Base-by-base conservation (phyloP, 352 stramenopile species). In the Aphanomyces astaci region DNA sequence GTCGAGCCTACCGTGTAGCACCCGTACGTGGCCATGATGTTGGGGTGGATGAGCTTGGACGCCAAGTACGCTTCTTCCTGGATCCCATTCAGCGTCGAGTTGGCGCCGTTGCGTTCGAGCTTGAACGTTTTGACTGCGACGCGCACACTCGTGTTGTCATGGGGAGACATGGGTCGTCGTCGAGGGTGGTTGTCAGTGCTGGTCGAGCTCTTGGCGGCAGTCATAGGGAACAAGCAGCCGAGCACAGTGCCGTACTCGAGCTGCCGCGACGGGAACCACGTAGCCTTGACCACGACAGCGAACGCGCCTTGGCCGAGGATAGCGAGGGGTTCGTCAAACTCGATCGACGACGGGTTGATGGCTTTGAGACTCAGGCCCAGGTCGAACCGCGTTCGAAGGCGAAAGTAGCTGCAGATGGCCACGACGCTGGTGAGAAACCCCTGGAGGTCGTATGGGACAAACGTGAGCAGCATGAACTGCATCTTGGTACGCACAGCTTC, bases 271-370 rank as follows among this genome's bases (percentile, higher is more conserved):
- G 62, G 80, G 17, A 78, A 76, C 84, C 84, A 92, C 63, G 76
- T 82, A 2, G 82, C 84, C 59, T 88, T 87, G 3, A 92, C 63
- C 36, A 92, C 84, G 33, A 92, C 77, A 2, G 84, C 84, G 67
- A 92, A 92, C 27, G 84, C 85, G 55, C 84, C 84, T 80, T 92
- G 82, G 19, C 84, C 84, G n/a, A 90, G 71, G 66, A 92, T 89
- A 27, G 85, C 84, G 11, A 90, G 72, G 0, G 84, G 84, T 39
- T 90, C 80, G 27, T 89, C 82, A 62, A 92, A 92, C 71, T 90
- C 84, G 48, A 92, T 87, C 57, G 75, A 87, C 45, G 75, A 80
- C 2, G 84, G 82, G 25, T 89, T 80, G 27, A 92, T 90, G 40
- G 81, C 81, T 70, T 92, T 92, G 24, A 92, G 72, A 7, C 80